Conservation (phyloP, 352 stramenopile species). For the Phytophthora rubi region DNA sequence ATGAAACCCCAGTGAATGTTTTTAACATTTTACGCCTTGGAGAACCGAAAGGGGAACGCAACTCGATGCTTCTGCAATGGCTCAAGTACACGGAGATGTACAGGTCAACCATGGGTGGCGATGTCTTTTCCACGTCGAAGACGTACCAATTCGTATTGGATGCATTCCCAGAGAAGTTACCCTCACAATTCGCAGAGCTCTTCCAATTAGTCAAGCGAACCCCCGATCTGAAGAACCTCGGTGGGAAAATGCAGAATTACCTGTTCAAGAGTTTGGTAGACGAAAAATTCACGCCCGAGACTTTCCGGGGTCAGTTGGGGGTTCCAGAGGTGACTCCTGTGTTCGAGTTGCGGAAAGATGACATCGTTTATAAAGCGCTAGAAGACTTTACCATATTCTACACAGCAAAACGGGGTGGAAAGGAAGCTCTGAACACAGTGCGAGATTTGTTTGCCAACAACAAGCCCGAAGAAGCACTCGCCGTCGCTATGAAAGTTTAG, state of each 20-base stretch:
- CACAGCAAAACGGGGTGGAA: too few relatives aligned
- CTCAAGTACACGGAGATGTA: background rate
- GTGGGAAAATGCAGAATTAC: background rate
- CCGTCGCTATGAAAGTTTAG: background rate
- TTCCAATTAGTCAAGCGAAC: background rate
- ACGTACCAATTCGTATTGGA: background rate
- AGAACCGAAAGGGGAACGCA: background rate
- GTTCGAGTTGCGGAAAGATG: background rate
- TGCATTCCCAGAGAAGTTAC: background rate
- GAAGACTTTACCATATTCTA: background rate
- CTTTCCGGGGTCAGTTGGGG: background rate
- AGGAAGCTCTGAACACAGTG: background rate
- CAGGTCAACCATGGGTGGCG: background rate
- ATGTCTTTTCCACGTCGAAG: background rate
- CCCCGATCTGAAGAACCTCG: background rate
- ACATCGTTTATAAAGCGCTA: background rate
- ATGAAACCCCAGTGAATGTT: background rate
- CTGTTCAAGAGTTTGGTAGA: background rate
- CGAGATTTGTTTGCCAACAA: background rate
- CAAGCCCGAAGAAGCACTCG: background rate
- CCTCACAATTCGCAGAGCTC: background rate
- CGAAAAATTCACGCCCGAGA: background rate
- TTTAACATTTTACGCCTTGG: background rate
- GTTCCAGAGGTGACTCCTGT: background rate
- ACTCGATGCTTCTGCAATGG: background rate